These are phyloP conservation scores for Paecilomyces sp. DNA, from an alignment of 2,329 filamentous ascomycete genomes.

Conservation along the genomic window DNA sequence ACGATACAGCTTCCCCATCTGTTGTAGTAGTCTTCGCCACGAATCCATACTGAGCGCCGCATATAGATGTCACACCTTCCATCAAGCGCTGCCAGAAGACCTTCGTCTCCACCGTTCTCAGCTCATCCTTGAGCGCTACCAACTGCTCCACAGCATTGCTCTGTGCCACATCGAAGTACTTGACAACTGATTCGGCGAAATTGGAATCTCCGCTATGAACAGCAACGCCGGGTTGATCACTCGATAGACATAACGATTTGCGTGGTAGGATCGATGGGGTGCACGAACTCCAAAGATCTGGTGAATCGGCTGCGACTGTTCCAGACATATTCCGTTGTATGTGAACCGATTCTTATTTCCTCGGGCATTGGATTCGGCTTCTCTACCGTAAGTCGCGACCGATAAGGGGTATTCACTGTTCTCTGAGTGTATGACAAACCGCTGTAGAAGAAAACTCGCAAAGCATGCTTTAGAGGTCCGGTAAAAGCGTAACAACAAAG, in stretches of 20 bases:
- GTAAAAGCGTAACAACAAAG: background rate
- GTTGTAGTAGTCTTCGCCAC: constrained; percentile 58
- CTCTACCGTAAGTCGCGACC: background rate
- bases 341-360: background rate
- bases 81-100: constrained; percentile 60
- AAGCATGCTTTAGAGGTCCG: background rate
- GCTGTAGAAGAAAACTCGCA: background rate
- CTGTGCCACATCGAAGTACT: constrained; percentile 43
- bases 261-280: constrained; percentile 21
- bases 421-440: background rate
- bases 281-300: background rate
- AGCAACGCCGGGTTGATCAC: constrained; percentile 13
- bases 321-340: background rate
- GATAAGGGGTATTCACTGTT: background rate
- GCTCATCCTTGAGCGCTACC: constrained; percentile 50
- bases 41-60: constrained; percentile 61
- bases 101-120: constrained; percentile 48
- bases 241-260: constrained; percentile 20
- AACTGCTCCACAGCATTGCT: constrained; percentile 55
- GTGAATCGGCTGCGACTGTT: background rate
- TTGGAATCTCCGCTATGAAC: constrained; percentile 16
- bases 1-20: constrained; percentile 52
- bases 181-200: constrained; percentile 14
- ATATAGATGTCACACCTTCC: constrained; percentile 56
- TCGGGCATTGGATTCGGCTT: background rate